Conservation (phyloP, 2,329 filamentous ascomycete genomes). For the Sporothrix brasiliensis region DNA sequence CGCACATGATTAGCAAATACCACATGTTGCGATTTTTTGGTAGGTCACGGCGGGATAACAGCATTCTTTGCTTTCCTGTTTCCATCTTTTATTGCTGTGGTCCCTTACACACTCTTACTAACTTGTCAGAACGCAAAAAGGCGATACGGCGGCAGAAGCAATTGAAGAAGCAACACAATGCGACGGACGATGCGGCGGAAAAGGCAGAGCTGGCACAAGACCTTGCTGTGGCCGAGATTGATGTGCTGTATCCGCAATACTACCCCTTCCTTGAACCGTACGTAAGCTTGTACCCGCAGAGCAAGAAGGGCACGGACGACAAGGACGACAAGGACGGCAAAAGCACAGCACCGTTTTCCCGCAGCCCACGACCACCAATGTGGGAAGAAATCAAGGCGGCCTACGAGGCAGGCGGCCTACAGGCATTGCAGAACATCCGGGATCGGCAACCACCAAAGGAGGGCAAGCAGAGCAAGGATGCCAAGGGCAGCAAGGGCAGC, state of each 20-base stretch:
- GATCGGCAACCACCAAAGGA: slow-evolving; percentile 50
- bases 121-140: slow-evolving; percentile 67
- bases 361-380: slow-evolving; percentile 59
- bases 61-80: no score
- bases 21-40: slow-evolving; percentile 86
- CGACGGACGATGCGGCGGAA: slow-evolving; percentile 56
- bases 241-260: slow-evolving; percentile 74
- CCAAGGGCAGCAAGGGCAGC: not conserved
- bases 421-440: slow-evolving; percentile 57
- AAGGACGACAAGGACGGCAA: slow-evolving; percentile 42
- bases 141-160: slow-evolving; percentile 68
- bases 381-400: slow-evolving; percentile 69
- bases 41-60: slow-evolving; percentile 44
- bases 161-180: slow-evolving; percentile 60
- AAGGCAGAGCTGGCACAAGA: slow-evolving; percentile 55
- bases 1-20: slow-evolving; percentile 74
- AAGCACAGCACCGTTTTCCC: slow-evolving; percentile 49
- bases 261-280: slow-evolving; percentile 73
- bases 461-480: slow-evolving; percentile 23
- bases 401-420: slow-evolving; percentile 60
- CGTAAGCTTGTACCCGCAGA: slow-evolving; percentile 60
- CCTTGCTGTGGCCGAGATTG: slow-evolving; percentile 71
- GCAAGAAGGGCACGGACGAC: slow-evolving; percentile 36
- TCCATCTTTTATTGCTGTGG: no score
- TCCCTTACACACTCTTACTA: not conserved